These are phyloP conservation scores for Lolium rigidum DNA, from an alignment of 176 grass and related monocot species.

Conservation along the genomic window DNA sequence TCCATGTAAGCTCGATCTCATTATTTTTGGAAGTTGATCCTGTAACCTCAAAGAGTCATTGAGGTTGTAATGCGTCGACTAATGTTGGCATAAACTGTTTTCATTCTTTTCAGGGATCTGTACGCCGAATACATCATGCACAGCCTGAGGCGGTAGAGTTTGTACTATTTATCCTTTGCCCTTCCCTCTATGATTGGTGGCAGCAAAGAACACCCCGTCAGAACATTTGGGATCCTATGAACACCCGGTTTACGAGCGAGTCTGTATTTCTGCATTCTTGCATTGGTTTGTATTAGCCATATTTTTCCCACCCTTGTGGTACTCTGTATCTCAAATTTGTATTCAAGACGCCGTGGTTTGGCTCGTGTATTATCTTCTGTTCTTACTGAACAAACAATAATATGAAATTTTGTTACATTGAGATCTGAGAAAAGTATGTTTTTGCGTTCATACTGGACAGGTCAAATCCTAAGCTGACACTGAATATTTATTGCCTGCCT, in stretches of 20 bases:
- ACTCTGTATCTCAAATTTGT: conserved; percentile 24
- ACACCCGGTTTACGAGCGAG: conserved; percentile 22
- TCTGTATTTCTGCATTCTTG: not conserved
- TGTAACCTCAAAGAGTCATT: not conserved
- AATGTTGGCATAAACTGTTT: not conserved
- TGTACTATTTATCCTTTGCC: not conserved
- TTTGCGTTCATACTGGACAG: not conserved
- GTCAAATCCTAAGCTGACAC: no score
- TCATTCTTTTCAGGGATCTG: conserved; percentile 64
- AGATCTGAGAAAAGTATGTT: not conserved
- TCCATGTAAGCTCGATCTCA: conserved; percentile 62
- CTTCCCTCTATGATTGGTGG: not conserved
- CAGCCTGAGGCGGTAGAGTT: conserved; percentile 64
- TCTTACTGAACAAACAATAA: conserved; percentile 9
- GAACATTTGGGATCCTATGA: conserved; percentile 29
- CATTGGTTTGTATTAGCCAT: conserved; percentile 12
- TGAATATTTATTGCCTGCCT: no score
- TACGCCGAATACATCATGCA: conserved; percentile 83
- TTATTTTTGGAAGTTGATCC: not conserved
- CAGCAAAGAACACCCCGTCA: conserved; percentile 16
- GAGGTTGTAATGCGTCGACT: not conserved
- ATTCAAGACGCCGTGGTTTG: conserved; percentile 24
- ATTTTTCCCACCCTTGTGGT: conserved; percentile 26
- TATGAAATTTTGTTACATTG: not conserved
- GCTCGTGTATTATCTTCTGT: conserved; percentile 37